Conservation (phyloP, 495 filamentous ascomycete species). For the Wilcoxina mikolae region DNA sequence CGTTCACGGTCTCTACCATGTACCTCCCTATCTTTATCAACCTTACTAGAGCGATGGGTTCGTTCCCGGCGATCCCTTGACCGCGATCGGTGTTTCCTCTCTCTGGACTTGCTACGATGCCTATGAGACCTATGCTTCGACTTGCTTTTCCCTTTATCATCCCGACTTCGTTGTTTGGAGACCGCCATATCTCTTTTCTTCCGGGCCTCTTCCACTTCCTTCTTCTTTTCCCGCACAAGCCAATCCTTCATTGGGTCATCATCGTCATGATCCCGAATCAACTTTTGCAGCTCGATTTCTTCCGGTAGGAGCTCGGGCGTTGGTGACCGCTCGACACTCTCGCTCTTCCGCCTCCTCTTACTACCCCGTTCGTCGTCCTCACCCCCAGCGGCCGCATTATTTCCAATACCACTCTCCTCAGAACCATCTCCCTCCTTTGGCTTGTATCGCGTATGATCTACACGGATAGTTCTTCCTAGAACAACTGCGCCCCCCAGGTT, state of each 20-base stretch:
- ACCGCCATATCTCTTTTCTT: slow-evolving; percentile 36
- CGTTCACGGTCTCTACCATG: no score
- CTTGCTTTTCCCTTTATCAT: slow-evolving; percentile 30
- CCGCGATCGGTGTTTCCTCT: not conserved
- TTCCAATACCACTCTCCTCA: slow-evolving; percentile 30
- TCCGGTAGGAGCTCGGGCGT: slow-evolving; percentile 39
- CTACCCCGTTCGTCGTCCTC: slow-evolving; percentile 30
- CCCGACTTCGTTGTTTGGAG: not conserved
- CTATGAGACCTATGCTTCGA: slow-evolving; percentile 7
- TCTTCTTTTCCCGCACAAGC: slow-evolving; percentile 73
- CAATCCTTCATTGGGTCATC: slow-evolving; percentile 96
- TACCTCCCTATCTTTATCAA: not conserved
- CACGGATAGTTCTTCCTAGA: slow-evolving; percentile 62
- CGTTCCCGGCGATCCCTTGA: not conserved
- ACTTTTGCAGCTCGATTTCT: slow-evolving; percentile 59
- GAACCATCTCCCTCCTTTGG: slow-evolving; percentile 30
- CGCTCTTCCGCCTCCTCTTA: slow-evolving; percentile 29
- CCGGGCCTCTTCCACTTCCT: slow-evolving; percentile 61
- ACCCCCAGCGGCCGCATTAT: slow-evolving; percentile 31
- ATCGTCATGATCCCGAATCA: slow-evolving; percentile 72
- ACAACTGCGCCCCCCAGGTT: slow-evolving; percentile 80
- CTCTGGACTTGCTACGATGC: not conserved
- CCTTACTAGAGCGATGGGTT: not conserved
- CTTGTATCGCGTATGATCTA: slow-evolving; percentile 90
- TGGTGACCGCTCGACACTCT: slow-evolving; percentile 23